Base-by-base conservation (phyloP, 2,329 filamentous ascomycete species). In the Chrysoporthe cubensis region DNA sequence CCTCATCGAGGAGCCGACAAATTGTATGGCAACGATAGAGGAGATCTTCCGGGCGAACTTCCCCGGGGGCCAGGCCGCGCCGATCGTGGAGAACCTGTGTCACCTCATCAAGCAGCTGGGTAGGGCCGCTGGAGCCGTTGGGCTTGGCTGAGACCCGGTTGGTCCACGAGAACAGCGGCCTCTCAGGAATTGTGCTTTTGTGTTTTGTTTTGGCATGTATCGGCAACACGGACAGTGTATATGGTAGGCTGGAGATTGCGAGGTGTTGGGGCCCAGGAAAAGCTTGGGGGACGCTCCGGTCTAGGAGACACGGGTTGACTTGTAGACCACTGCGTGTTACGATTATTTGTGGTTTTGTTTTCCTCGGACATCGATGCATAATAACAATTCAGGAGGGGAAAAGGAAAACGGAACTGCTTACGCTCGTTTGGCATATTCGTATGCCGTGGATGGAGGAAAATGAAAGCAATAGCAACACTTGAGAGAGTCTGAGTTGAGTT, bases 1-100 rank as follows among this genome's bases (percentile, higher is more conserved):
- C 11, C 76, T 79, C 8, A 74, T 91, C 3, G 83, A 84, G 21
- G 84, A 91, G 70, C 85, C 88, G 0, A 81, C 82, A 40, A 81
- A 81, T 1, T 85, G 88, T 48, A 89, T 92, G 82, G 82, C 85
- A 18, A 78, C 87, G 26, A 82, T 86, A 2, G 83, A 88, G 64
- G 82, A 85, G 48, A 79, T 90, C 11, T 80, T 92, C 70, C 78
- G 80, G 43, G 76, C 79, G 50, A 88, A 89, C 75, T 88, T 83
- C 68, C 72, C 75, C 16, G 78, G 76, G 1, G 78, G 77, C 0
- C 77, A 80, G 42, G 82, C 83, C 68, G 87, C 90, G 14, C 85
- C 89, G 0, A 82, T 93, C 57, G 88, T 91, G 1, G 89, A 91
- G 72, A 92, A 91, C 69, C 75, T 92, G 60, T 85, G 88, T 58